phyloP scores from a whole-genome alignment of 108 stramenopile genomes.

The Fragilariopsis cylindrus region DNA sequence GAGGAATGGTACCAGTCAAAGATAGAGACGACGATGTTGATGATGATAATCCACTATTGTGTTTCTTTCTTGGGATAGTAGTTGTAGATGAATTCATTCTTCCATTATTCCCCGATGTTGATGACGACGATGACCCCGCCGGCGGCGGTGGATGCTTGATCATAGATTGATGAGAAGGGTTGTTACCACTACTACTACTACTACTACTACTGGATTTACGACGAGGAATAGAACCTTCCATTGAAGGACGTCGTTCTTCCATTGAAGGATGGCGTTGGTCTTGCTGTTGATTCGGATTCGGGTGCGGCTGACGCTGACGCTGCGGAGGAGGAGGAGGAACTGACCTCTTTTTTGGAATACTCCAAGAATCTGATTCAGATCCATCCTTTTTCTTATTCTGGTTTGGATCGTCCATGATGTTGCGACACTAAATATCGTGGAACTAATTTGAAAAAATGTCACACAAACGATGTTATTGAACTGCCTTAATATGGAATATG shows the following conservation, averaged over 20 bases:
- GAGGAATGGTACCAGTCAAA: conserved; percentile 7
- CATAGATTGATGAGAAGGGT: neutral
- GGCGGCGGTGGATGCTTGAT: neutral
- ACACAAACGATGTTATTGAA: too few relatives aligned
- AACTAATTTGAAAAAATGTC: neutral
- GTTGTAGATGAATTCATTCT: neutral
- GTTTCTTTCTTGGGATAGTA: conserved; percentile 7
- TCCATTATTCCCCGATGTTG: neutral
- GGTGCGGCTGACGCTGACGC: too few relatives aligned
- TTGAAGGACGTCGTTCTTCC: too few relatives aligned
- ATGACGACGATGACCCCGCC: neutral
- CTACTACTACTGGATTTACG: neutral
- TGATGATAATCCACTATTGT: neutral
- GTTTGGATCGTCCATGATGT: neutral
- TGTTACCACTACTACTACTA: neutral
- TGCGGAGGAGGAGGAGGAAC: neutral
- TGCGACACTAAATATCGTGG: neutral
- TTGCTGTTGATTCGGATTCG: too few relatives aligned
- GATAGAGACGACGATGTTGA: neutral
- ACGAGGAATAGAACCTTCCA: conserved; percentile 9
- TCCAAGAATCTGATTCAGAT: conserved; percentile 5
- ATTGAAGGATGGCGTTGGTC: too few relatives aligned
- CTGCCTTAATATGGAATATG: too few relatives aligned
- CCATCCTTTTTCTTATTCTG: neutral
- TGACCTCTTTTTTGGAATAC: conserved; percentile 11